Evolutionary conservation across 441 rosid species (phyloP), one percentile per base, ranked within the genome.

Genomic region (Pelargonium myrrhifolium): DNA sequence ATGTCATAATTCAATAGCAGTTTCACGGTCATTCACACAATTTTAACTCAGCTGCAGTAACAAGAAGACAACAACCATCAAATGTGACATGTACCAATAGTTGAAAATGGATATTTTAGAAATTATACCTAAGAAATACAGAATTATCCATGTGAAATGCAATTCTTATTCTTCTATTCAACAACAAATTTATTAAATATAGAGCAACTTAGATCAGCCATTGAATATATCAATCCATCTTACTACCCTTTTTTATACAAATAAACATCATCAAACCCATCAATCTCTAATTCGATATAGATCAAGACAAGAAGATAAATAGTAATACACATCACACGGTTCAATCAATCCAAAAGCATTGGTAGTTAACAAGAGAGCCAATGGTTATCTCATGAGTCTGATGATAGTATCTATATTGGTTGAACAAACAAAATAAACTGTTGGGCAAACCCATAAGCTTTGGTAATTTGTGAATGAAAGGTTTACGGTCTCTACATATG

Each of bases 11-110:
- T 78, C 68, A 71, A 67, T 53, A 56, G 74, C 69, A 31, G 62
- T 68, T 68, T 78, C 80, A 80, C 74, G 84, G 70, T 82, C 91
- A 80, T 79, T 61, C 87, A 86, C 77, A 67, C 78, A 66, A 80
- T 71, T 65, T 71, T 56, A 65, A 58, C 65, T 62, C 68, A 72
- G 67, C 72, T 55, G 60, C 60, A 15, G 60, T 55, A 22, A 55
- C 60, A 18, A 55, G 60, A 55, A 55, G 20, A 18, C 60, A 55
- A 55, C 10, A 4, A 55, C 7, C 21, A 55, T 55, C 11, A 55
- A 22, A 22, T 35, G 39, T 35, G 39, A 35, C 39, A 35, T 35
- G 6, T 35, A 5, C 4, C 39, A 35, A 35, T 35, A 35, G 39
- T 9, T 35, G 39, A 35, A 35, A 35, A 35, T 35, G 6, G 39